Evolutionary conservation across 495 filamentous ascomycete species (phyloP), one percentile per base, ranked within the genome.

Genomic region (Neurospora africana): DNA sequence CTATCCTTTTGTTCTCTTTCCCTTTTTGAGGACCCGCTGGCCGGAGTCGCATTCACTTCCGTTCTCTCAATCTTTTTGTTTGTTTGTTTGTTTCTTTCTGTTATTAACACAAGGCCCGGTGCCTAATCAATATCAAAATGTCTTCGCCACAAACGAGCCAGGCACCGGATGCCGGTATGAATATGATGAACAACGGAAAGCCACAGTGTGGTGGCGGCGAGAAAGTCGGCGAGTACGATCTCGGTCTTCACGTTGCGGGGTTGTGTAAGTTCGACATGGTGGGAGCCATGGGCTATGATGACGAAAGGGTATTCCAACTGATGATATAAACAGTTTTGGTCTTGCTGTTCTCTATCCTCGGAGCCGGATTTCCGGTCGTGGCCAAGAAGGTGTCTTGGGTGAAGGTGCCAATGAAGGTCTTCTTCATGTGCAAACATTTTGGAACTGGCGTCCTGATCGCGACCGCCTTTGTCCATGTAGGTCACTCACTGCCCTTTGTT

Each of bases 391-490:
- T 87, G 69, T 83, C 74, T 21, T 87, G 84, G 84, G 74, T 87
- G 74, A 85, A 85, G 75, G 84, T 87, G 37, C 86, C 86, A 9
- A 75, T 79, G 11, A 86, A 82, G 78, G 75, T 84, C 44, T 86
- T 87, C 79, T 87, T 87, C 74, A 79, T 83, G 70, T 84, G 84
- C 76, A 86, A 86, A 74, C 89, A 92, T 73, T 91, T 92, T 73
- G 90, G 90, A 68, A 91, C 90, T 8, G 90, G 90, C 30, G 87
- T 91, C 38, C 86, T 92, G 68, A 81, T 92, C 68, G 88, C 90
- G 30, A 92, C 90, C 2, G 89, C 89, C 11, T 91, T 91, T 71
- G 83, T 91, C 27, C 90, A 92, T 80, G 88, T 91, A 80, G 79
- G 85, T n/a, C n/a, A 35, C n/a, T 71, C 37, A n/a, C 41, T 65